Conservation (phyloP, 1,284 basidiomycete genomes). For the Golubevia sp. region DNA sequence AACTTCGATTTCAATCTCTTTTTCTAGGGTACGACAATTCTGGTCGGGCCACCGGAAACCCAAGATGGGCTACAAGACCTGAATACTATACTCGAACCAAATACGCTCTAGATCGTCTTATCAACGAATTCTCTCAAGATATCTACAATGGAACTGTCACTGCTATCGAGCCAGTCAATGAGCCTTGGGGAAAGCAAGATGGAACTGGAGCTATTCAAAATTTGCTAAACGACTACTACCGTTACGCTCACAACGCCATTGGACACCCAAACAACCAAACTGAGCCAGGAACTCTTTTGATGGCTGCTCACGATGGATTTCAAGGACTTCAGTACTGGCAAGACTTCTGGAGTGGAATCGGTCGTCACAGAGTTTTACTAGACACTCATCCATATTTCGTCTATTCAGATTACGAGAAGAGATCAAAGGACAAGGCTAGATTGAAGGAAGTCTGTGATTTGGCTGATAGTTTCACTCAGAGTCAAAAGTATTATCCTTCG, state of each 20-base stretch:
- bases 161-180: constrained; percentile 5
- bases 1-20: neutral
- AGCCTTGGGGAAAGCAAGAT: constrained; percentile 5
- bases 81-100: constrained; percentile 5
- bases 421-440: constrained; percentile 26
- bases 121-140: constrained; percentile 6
- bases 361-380: constrained; percentile 33
- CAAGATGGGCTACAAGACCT: constrained; percentile 3
- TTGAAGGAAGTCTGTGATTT: constrained; percentile 32
- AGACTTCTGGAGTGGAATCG: constrained; percentile 27
- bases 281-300: neutral
- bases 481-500: constrained; percentile 37
- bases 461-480: constrained; percentile 15
- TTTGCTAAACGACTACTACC: constrained; percentile 14
- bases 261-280: constrained; percentile 2
- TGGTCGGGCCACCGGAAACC: neutral
- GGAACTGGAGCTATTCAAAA: neutral
- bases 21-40: neutral
- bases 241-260: constrained; percentile 9
- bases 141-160: constrained; percentile 13
- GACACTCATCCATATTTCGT: constrained; percentile 51
- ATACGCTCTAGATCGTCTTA: constrained; percentile 6
- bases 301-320: constrained; percentile 18
- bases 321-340: constrained; percentile 13
- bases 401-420: constrained; percentile 30